Evolutionary conservation across 495 filamentous ascomycete genomes (phyloP).

Genomic region (Tuber microsphaerosporum): DNA sequence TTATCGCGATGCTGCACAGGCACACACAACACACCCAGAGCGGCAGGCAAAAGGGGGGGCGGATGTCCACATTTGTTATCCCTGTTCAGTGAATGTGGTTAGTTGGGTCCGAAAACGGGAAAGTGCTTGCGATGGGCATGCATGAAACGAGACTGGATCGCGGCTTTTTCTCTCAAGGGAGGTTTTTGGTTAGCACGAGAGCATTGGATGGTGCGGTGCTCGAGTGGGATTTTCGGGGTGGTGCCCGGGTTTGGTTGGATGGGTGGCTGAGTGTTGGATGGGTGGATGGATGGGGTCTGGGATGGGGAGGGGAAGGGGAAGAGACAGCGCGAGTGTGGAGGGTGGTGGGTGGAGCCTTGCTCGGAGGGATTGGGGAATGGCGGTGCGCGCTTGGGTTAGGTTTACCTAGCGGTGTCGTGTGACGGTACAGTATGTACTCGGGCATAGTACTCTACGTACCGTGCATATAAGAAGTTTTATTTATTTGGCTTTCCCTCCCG

Average conservation of each 20-base stretch:
- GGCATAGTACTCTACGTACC: too few species aligned
- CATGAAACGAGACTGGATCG: background rate
- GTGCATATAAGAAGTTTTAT: background rate
- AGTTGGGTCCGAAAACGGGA: background rate
- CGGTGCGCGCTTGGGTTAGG: background rate
- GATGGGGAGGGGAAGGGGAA: background rate
- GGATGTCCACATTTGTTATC: conserved; percentile 1
- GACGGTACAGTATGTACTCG: too few species aligned
- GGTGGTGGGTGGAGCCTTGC: background rate
- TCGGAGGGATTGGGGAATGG: background rate
- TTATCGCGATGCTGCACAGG: background rate
- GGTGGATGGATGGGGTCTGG: background rate
- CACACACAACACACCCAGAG: background rate
- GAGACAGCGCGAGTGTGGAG: background rate
- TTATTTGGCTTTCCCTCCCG: background rate
- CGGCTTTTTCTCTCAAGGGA: background rate
- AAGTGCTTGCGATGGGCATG: background rate
- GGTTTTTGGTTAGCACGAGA: background rate
- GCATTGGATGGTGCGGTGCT: too few species aligned
- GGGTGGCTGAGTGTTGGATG: background rate
- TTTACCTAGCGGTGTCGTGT: background rate
- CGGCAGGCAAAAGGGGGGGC: background rate
- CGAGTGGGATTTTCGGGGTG: background rate
- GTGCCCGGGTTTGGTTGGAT: background rate
- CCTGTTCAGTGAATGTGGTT: background rate